Conservation (phyloP, 768 basidiomycete genomes). For the Tricholoma terreum region DNA sequence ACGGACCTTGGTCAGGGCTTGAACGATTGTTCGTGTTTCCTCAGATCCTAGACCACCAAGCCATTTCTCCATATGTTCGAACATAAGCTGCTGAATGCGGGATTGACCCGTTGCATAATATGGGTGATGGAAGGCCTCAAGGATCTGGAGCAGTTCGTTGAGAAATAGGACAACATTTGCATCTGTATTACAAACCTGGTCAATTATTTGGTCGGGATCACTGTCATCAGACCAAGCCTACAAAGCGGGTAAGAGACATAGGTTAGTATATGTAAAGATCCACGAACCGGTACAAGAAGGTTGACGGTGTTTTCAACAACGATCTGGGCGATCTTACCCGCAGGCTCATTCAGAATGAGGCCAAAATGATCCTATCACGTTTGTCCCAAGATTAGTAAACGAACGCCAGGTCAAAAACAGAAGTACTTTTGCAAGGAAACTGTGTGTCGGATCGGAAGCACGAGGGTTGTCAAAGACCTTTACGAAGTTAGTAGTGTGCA, state of each 20-base stretch:
- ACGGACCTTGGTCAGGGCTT: constrained; percentile 51
- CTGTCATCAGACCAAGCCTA: constrained; percentile 50
- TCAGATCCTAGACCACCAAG: constrained; percentile 43
- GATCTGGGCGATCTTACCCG: constrained; percentile 67
- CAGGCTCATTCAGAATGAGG: constrained; percentile 70
- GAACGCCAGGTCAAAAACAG: background rate
- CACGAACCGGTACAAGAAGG: constrained; percentile 48
- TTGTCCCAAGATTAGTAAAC: background rate
- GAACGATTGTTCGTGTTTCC: constrained; percentile 42
- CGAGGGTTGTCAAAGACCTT: constrained; percentile 64
- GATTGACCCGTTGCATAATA: constrained; percentile 56
- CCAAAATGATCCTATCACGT: constrained; percentile 61
- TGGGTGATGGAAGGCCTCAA: constrained; percentile 70
- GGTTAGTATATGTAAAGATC: background rate
- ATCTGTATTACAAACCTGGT: constrained; percentile 32
- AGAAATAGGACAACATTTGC: background rate
- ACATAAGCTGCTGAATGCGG: constrained; percentile 59
- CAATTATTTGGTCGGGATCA: constrained; percentile 43
- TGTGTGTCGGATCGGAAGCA: constrained; percentile 68
- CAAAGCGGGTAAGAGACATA: background rate
- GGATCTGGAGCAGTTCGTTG: constrained; percentile 34
- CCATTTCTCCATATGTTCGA: constrained; percentile 53
- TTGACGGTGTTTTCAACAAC: constrained; percentile 63
- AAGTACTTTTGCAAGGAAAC: constrained; percentile 62
- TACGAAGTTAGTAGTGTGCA: background rate